A percentile compares a stretch with the other conserved stretches of the same genome.
These are phyloP conservation scores for Neoscytalidium dimidiatum DNA, from an alignment of 2,329 filamentous ascomycete species.

Conservation along the genomic window DNA sequence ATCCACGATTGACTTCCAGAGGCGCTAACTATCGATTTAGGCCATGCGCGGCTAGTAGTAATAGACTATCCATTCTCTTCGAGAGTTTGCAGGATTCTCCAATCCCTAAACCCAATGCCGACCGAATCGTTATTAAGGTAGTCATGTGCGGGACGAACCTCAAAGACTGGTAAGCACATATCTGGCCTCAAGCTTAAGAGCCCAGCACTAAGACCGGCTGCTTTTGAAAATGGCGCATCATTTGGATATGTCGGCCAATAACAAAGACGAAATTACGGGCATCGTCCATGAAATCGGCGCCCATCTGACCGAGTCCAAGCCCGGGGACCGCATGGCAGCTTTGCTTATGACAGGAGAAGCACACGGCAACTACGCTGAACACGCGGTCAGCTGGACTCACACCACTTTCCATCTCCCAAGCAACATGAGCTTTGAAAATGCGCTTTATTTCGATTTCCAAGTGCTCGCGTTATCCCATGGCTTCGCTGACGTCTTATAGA, in stretches of 20 bases:
- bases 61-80: too few relatives aligned
- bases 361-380: constrained; percentile 61
- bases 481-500: constrained; percentile 30
- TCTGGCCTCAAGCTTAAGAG: not conserved
- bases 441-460: too few relatives aligned
- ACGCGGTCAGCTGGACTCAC: constrained; percentile 56
- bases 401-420: constrained; percentile 59
- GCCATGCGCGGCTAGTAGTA: too few relatives aligned
- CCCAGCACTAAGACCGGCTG: constrained; percentile 23
- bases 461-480: too few relatives aligned
- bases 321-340: constrained; percentile 58
- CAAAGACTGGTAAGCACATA: constrained; percentile 49
- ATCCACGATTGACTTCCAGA: too few relatives aligned
- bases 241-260: constrained; percentile 38
- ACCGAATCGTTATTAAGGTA: constrained; percentile 42
- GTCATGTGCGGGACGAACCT: constrained; percentile 43
- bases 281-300: constrained; percentile 57
- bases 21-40: too few relatives aligned
- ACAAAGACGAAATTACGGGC: constrained; percentile 58
- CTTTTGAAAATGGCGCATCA: constrained; percentile 28
- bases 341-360: constrained; percentile 56
- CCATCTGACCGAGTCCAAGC: constrained; percentile 59
- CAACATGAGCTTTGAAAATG: constrained; percentile 49
- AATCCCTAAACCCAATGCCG: constrained; percentile 33
- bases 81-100: constrained; percentile 30